Evolutionary conservation across 108 stramenopile species (phyloP), one percentile per base, ranked within the genome.

Genomic region (Fragilariopsis cylindrus): DNA sequence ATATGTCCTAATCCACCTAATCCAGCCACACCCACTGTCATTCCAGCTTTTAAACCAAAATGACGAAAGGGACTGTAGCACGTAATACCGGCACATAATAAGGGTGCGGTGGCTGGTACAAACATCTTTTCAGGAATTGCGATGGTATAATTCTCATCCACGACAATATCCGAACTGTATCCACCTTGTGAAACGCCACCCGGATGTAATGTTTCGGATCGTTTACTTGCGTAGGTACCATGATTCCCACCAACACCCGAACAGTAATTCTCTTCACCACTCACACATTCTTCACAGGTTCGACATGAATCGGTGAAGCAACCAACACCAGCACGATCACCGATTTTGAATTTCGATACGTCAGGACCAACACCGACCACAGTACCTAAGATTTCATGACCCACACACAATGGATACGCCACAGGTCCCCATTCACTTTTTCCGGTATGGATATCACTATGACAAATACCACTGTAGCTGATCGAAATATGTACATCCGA

Each of bases 81-180:
- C 48, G 91, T 92, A 56, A 89, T 78, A 52, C 91, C 91, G 44
- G 86, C 86, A 76, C 91, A 92, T 60, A 89, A 50, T 15, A 89
- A 48, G 19, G 75, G 73, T 39, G 75, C 87, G 8, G 82, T 86
- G 18, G 50, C 57, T 44, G 73, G 49, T 43, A 80, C 19, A 3
- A 50, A 53, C 54, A 83, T 55, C 18, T 47, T 52, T 46, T 87
- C 73, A 5, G 87, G 87, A 71, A 91, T 57, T 19, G 18, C 13
- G n/a, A 88, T 65, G 2, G 73, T 81, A 56, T 82, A 88, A 50
- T 62, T 40, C 57, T 82, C 76, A 57, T 83, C 68, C 12, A 82
- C 82, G 18, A 83, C 79, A 16, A 85, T 84, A 57, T 48, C 47
- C 16, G 43, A 67, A 44, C 50, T 55, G 72, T 84, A 86, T 49